phyloP scores from a whole-genome alignment of 495 filamentous ascomycete genomes.

The Staphylotrichum longicolle region DNA sequence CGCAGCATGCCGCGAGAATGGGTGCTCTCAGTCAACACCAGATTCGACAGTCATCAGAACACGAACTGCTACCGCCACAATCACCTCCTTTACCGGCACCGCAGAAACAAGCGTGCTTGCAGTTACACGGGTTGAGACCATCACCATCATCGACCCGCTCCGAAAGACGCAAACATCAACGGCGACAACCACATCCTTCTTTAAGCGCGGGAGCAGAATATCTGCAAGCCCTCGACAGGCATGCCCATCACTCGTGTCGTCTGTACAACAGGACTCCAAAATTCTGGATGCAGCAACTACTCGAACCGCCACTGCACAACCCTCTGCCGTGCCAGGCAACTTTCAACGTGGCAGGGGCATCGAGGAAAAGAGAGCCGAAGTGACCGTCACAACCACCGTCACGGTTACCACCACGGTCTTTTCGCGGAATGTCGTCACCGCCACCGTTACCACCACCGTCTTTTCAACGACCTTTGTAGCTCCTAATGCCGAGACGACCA shows the following conservation, averaged over 20 bases:
- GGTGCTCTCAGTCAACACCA: not conserved
- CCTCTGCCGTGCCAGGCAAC: not conserved
- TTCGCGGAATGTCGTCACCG: constrained; percentile 2
- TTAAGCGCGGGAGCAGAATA: not conserved
- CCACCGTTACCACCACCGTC: constrained; percentile 27
- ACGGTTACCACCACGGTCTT: constrained; percentile 23
- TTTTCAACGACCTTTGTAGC: constrained; percentile 27
- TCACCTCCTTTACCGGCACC: constrained; percentile 12
- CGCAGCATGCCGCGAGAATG: not conserved
- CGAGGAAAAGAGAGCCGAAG: constrained; percentile 4
- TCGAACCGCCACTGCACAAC: not conserved
- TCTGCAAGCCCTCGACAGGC: not conserved
- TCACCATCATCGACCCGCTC: constrained; percentile 23
- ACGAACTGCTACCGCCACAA: constrained; percentile 18
- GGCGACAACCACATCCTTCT: constrained; percentile 23
- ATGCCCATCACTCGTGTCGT: not conserved
- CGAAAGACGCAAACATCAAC: constrained; percentile 21
- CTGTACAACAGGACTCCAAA: not conserved
- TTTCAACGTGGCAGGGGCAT: not conserved
- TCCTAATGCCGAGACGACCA: constrained; percentile 28
- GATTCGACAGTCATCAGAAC: constrained; percentile 21
- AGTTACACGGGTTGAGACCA: constrained; percentile 17
- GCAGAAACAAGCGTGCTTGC: constrained; percentile 19
- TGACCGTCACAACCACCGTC: constrained; percentile 23
- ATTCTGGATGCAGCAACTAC: not conserved